Evolutionary conservation across 148 eudicot species (phyloP), one percentile per base, ranked within the genome.

Genomic region (Camellia sinensis): DNA sequence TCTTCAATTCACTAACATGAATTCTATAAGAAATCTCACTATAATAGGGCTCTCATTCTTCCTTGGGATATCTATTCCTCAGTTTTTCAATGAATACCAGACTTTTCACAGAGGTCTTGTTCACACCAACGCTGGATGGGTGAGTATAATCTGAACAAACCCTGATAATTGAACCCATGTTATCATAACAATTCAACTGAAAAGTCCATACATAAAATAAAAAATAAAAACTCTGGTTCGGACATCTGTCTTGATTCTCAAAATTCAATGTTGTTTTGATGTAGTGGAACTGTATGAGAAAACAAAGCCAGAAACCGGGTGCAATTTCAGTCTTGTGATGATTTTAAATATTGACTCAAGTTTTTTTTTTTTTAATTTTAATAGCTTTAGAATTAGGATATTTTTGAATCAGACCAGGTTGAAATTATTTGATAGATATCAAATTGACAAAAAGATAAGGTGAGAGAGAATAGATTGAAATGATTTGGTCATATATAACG

Each of bases 1-100:
- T 87, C 92, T 97, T 22, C 99, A 97, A 80, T 97, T 97, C 87
- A 97, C 99, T 3, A 97, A 97, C 86, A 92, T 94, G 99, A 97
- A 97, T 81, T 97, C 94, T 21, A 97, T 97, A 98, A 92, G 99
- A 84, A 97, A 94, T 85, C 94, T 97, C 43, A 72, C 93, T 19
- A 97, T 97, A 75, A 97, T 91, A 0, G 99, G 99, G 48, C 86
- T 97, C 46, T 94, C 99, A 2, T 94, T 97, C 69, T 97, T 97
- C 89, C 94, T 97, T 18, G 99, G 99, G 65, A 89, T 97, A 69
- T 97, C 99, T 3, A 90, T 96, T 63, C 99, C 99, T 54, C 99
- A 96, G 37, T 91, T 88, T 81, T 96, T 96, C 57, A 77, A 81
- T 9, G 94, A 89, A 12, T 96, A 96, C 78, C 88, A 79, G 79